These are phyloP conservation scores for Dictyostelium citrinum DNA, from an alignment of 78 protist genomes.

Conservation along the genomic window DNA sequence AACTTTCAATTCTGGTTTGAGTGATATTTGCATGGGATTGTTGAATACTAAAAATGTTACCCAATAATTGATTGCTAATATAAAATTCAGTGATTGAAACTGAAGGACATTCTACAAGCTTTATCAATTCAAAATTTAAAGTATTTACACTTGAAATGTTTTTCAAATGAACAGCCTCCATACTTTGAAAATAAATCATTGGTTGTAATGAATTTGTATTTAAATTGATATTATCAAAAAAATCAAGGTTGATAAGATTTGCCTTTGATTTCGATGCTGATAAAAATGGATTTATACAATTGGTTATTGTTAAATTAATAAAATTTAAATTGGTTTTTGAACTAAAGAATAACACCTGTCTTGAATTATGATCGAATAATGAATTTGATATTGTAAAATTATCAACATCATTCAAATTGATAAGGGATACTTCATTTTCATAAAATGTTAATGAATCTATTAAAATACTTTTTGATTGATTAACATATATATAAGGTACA, in stretches of 20 bases:
- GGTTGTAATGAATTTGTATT: background rate
- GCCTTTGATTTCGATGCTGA: background rate
- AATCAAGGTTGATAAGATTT: background rate
- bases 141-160: background rate
- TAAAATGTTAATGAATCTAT: background rate
- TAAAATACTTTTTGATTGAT: background rate
- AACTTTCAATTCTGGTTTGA: background rate
- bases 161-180: background rate
- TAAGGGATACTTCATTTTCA: background rate
- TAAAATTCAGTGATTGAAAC: background rate
- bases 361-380: background rate
- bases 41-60: background rate
- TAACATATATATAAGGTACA: background rate
- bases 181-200: background rate
- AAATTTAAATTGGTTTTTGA: background rate
- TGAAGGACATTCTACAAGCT: background rate
- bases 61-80: background rate
- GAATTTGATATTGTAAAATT: background rate
- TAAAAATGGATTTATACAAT: background rate
- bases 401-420: background rate
- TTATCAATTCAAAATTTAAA: background rate
- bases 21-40: background rate
- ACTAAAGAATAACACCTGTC: background rate
- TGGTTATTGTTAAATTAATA: background rate
- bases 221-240: background rate